These are phyloP conservation scores for Exophiala calicioides DNA, from an alignment of 2,329 filamentous ascomycete species.

Conservation along the genomic window DNA sequence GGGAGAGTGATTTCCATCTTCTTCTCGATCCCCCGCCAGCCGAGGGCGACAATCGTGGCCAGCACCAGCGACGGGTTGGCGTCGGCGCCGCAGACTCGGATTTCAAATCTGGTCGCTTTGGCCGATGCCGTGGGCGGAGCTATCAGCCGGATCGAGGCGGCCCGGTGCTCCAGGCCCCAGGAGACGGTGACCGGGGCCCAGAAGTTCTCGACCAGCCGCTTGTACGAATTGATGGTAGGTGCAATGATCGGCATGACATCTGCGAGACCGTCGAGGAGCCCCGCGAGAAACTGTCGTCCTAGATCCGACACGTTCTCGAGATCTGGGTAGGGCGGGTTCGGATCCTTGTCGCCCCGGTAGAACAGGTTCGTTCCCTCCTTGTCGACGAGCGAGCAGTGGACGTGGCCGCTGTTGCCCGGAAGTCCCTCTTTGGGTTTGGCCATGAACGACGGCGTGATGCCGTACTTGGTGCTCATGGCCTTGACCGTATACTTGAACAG, in stretches of 20 bases:
- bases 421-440: constrained; percentile 89
- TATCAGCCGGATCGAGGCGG: constrained; percentile 86
- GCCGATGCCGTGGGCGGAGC: constrained; percentile 81
- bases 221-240: constrained; percentile 96
- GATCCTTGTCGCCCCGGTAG: constrained; percentile 69
- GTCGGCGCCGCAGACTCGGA: constrained; percentile 92
- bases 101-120: constrained; percentile 86
- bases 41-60: constrained; percentile 80
- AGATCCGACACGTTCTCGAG: constrained; percentile 80
- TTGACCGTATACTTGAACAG: constrained; percentile 97
- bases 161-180: constrained; percentile 94
- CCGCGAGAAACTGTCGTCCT: constrained; percentile 89
- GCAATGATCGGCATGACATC: constrained; percentile 95
- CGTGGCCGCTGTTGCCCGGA: constrained; percentile 93
- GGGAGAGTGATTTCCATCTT: constrained; percentile 80
- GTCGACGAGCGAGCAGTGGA: constrained; percentile 88
- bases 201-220: constrained; percentile 96
- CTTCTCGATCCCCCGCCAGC: constrained; percentile 90
- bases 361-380: constrained; percentile 81
- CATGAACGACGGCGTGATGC: constrained; percentile 98
- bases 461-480: constrained; percentile 79
- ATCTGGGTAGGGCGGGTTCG: constrained; percentile 71
- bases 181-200: constrained; percentile 98
- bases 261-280: constrained; percentile 81
- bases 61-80: constrained; percentile 87